These are phyloP conservation scores for Pleurotus eryngii DNA, from an alignment of 768 basidiomycete species.

Conservation along the genomic window DNA sequence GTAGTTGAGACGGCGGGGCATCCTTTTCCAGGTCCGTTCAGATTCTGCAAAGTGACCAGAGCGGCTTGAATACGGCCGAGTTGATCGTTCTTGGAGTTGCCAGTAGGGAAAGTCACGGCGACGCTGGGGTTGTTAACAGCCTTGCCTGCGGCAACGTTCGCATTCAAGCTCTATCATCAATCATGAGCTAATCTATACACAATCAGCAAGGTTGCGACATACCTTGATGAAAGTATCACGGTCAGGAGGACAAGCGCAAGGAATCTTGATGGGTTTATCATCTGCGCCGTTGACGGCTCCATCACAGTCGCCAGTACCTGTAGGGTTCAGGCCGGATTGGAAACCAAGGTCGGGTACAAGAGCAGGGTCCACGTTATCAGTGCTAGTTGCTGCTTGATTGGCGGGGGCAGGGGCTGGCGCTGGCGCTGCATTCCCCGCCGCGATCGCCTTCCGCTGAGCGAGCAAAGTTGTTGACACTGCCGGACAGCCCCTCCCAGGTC, in stretches of 20 bases:
- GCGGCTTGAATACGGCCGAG: constrained; percentile 56
- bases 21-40: constrained; percentile 63
- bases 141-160: constrained; percentile 58
- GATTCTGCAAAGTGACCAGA: constrained; percentile 67
- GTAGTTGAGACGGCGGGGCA: constrained; percentile 69
- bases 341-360: constrained; percentile 66
- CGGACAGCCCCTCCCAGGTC: constrained; percentile 67
- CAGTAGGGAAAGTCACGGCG: constrained; percentile 59
- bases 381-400: constrained; percentile 16
- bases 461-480: constrained; percentile 60
- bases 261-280: constrained; percentile 56
- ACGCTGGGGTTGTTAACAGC: constrained; percentile 66
- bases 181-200: neutral
- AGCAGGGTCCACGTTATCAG: constrained; percentile 36
- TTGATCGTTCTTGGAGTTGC: constrained; percentile 47
- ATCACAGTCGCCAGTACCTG: constrained; percentile 54
- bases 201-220: neutral
- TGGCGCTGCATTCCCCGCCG: constrained; percentile 24
- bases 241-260: constrained; percentile 63
- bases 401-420: constrained; percentile 16
- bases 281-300: constrained; percentile 52
- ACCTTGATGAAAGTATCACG: constrained; percentile 48
- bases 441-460: constrained; percentile 36
- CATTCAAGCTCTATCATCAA: constrained; percentile 35
- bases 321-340: constrained; percentile 54